A percentile compares a stretch with the other conserved stretches of the same genome.
These are phyloP conservation scores for Boletus rubropictus DNA, from an alignment of 768 basidiomycete genomes.

Conservation along the genomic window DNA sequence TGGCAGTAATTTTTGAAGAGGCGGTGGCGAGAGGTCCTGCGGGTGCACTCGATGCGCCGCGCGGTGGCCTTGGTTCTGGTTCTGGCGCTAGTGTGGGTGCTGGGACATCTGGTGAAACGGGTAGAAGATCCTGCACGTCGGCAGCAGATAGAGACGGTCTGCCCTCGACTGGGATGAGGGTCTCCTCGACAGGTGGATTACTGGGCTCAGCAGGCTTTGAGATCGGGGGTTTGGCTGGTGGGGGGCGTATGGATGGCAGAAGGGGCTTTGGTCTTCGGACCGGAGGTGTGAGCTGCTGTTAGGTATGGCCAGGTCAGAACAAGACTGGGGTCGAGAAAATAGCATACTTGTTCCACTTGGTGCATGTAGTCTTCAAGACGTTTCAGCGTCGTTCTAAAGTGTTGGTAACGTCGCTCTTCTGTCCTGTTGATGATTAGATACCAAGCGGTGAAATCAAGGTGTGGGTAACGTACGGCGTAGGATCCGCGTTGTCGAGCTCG, in stretches of 20 bases:
- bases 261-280: slow-evolving; percentile 41
- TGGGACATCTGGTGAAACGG: slow-evolving; percentile 29
- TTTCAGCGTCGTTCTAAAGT: slow-evolving; percentile 47
- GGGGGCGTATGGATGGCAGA: slow-evolving; percentile 49
- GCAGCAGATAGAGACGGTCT: slow-evolving; percentile 6
- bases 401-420: slow-evolving; percentile 40
- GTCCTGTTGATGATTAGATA: slow-evolving; percentile 28
- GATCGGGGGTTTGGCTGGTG: slow-evolving; percentile 20
- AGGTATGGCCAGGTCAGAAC: background rate
- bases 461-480: slow-evolving; percentile 35
- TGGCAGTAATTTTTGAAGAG: slow-evolving; percentile 32
- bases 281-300: slow-evolving; percentile 39
- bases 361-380: slow-evolving; percentile 48
- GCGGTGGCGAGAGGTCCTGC: slow-evolving; percentile 27
- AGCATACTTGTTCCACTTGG: slow-evolving; percentile 47
- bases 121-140: slow-evolving; percentile 33
- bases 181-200: slow-evolving; percentile 16
- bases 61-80: slow-evolving; percentile 11
- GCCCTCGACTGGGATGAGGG: slow-evolving; percentile 23
- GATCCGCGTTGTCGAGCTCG: slow-evolving; percentile 43
- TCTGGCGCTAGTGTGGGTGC: background rate
- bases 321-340: background rate
- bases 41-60: slow-evolving; percentile 9
- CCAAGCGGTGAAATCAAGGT: background rate
- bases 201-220: background rate